phyloP scores from a whole-genome alignment of 2,329 filamentous ascomycete species.

The Trichoderma brevicompactum region DNA sequence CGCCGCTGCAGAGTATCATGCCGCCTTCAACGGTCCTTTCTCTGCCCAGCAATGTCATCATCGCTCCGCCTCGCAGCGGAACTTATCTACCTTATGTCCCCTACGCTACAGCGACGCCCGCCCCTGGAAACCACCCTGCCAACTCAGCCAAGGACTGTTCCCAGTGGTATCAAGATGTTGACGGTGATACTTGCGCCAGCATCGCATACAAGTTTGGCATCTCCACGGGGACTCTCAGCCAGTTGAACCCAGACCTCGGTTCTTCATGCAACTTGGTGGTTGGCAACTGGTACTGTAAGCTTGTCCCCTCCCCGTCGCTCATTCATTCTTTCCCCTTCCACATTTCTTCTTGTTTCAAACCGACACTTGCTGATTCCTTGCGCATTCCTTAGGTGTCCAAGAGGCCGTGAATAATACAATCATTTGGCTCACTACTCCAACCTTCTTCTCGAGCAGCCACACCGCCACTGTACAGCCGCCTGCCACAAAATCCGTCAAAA shows the following conservation, averaged over 20 bases:
- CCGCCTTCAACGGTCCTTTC: neutral
- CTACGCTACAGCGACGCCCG: neutral
- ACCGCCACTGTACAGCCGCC: too few species aligned
- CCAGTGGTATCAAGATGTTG: neutral
- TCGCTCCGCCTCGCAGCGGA: neutral
- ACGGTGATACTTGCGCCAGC: neutral
- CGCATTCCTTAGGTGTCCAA: neutral
- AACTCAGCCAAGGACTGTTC: neutral
- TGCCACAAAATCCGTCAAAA: too few species aligned
- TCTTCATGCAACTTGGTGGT: neutral
- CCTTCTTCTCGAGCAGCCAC: neutral
- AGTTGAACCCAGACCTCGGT: neutral
- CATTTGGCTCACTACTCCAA: neutral
- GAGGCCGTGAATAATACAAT: neutral
- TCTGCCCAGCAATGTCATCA: neutral
- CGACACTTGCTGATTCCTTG: too few species aligned
- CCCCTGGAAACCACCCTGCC: neutral
- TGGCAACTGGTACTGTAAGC: neutral
- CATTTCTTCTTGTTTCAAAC: too few species aligned
- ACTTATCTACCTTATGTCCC: neutral
- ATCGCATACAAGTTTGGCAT: neutral
- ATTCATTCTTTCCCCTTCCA: too few species aligned
- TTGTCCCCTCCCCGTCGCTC: neutral
- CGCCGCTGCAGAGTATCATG: neutral
- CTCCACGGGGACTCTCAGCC: neutral